A percentile compares a stretch with the other conserved stretches of the same genome.
These are phyloP conservation scores for Chimonanthus praecox DNA, from an alignment of 164 flowering plant genomes.

Conservation along the genomic window DNA sequence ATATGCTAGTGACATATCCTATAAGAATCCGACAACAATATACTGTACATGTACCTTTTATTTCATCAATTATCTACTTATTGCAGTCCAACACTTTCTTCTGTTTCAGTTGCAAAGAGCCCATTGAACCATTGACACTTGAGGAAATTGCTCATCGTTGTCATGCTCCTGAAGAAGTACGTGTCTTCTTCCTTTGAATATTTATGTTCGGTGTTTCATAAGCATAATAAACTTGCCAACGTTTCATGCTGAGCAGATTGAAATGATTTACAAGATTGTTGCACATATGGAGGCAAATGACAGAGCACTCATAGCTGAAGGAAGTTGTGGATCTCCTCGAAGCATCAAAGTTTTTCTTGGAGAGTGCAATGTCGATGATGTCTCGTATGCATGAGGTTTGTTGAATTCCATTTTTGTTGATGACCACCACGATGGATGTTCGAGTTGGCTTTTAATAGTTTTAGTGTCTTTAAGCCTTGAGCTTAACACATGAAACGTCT, in stretches of 20 bases:
- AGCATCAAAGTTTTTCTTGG: conserved; percentile 83
- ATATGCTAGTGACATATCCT: too few species aligned
- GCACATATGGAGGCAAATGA: conserved; percentile 96
- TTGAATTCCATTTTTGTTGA: background rate
- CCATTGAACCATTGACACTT: conserved; percentile 85
- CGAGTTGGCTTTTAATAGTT: background rate
- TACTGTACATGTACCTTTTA: background rate
- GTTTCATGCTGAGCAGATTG: conserved; percentile 50
- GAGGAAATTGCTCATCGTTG: conserved; percentile 91
- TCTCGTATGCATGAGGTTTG: conserved; percentile 36
- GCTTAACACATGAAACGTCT: background rate
- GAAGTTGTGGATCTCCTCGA: conserved; percentile 88
- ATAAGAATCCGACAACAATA: too few species aligned
- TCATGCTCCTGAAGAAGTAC: conserved; percentile 80
- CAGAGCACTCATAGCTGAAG: conserved; percentile 91
- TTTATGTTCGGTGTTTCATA: background rate
- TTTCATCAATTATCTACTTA: background rate
- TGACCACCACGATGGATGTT: background rate
- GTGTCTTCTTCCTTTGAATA: background rate
- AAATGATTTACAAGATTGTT: conserved; percentile 95
- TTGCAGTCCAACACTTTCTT: background rate
- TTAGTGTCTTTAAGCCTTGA: background rate
- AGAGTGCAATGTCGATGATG: conserved; percentile 76
- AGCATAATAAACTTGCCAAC: background rate
- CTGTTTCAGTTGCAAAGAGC: conserved; percentile 72